phyloP scores from a whole-genome alignment of 1,284 basidiomycete genomes.

The Malassezia caprae region DNA sequence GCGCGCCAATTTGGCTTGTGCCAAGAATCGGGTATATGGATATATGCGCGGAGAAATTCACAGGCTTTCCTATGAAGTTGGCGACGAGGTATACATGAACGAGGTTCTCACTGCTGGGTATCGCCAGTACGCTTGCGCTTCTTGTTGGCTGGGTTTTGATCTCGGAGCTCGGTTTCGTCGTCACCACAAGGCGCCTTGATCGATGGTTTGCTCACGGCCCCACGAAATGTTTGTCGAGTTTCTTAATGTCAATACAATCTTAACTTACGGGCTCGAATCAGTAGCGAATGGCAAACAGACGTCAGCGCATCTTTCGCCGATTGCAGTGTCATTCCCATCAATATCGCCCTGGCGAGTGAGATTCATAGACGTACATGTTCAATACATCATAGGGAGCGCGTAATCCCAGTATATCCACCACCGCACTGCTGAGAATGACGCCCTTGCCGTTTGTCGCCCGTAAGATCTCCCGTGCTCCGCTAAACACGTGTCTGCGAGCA shows the following conservation, averaged over 20 bases:
- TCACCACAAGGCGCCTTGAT: not conserved
- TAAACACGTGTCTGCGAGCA: slow-evolving; percentile 36
- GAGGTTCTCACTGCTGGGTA: not conserved
- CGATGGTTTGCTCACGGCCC: slow-evolving; percentile 3
- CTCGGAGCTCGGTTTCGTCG: not conserved
- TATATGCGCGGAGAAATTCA: not conserved
- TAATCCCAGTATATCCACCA: slow-evolving; percentile 24
- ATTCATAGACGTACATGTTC: slow-evolving; percentile 25
- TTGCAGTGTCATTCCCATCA: slow-evolving; percentile 33
- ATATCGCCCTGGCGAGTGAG: slow-evolving; percentile 16
- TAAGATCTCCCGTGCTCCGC: slow-evolving; percentile 34
- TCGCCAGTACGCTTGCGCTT: not conserved
- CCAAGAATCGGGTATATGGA: not conserved
- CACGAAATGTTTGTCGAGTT: slow-evolving; percentile 16
- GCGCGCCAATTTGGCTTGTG: not conserved
- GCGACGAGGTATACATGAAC: not conserved
- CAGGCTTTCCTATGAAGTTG: not conserved
- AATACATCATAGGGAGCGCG: slow-evolving; percentile 42
- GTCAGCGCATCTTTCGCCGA: slow-evolving; percentile 35
- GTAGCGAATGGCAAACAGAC: slow-evolving; percentile 25
- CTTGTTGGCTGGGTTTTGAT: not conserved
- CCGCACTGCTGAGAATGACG: slow-evolving; percentile 37
- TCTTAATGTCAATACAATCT: not conserved
- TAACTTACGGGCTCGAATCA: slow-evolving; percentile 28
- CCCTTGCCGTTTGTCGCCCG: slow-evolving; percentile 43